A percentile compares a stretch with the other conserved stretches of the same genome.
Evolutionary conservation across 164 flowering plant species (phyloP).

Genomic region (Umbellularia californica): DNA sequence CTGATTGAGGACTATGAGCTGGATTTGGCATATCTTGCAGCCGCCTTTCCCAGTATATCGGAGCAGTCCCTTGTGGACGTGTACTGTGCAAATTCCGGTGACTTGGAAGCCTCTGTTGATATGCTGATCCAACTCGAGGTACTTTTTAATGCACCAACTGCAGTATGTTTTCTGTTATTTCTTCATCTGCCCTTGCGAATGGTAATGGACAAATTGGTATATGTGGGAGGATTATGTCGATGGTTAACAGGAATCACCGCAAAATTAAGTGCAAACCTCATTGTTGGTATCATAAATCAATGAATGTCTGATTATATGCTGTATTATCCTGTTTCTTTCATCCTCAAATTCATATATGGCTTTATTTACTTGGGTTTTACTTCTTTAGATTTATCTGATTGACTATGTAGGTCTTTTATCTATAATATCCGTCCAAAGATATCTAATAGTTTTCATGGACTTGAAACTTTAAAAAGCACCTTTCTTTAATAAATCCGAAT

Average conservation of each 20-base stretch:
- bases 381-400: neutral
- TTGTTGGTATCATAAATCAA: neutral
- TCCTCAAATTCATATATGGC: neutral
- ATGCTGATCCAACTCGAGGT: constrained; percentile 23
- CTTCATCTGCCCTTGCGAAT: neutral
- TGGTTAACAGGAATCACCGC: neutral
- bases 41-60: constrained; percentile 13
- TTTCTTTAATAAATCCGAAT: neutral
- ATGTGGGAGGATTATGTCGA: neutral
- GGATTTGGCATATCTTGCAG: constrained; percentile 12
- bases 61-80: constrained; percentile 16
- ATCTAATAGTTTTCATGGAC: neutral
- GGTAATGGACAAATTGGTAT: neutral
- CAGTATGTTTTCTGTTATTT: neutral
- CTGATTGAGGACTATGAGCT: neutral
- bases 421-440: neutral
- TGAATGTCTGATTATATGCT: neutral
- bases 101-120: constrained; percentile 15
- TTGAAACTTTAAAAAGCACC: neutral
- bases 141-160: neutral
- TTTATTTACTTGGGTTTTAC: neutral
- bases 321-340: neutral
- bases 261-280: neutral
- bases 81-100: constrained; percentile 14
- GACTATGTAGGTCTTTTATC: neutral